These are phyloP conservation scores for Alternaria consortialis DNA, from an alignment of 2,329 filamentous ascomycete species.

Conservation along the genomic window DNA sequence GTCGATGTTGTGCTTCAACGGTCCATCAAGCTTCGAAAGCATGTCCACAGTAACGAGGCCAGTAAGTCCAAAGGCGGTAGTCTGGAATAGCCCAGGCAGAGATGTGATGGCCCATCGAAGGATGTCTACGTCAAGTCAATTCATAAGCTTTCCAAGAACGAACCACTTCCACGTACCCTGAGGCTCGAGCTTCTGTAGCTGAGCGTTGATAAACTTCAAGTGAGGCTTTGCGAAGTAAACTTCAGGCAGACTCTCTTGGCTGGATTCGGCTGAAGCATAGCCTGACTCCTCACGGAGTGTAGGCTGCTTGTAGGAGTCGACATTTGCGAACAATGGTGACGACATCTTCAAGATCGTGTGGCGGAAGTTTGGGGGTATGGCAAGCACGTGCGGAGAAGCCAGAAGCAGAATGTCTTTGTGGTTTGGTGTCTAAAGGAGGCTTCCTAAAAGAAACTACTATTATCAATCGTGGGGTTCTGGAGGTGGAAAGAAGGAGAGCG, in stretches of 20 bases:
- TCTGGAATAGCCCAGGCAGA: conserved; percentile 80
- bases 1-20: conserved; percentile 63
- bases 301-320: conserved; percentile 37
- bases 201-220: conserved; percentile 87
- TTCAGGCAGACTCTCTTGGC: conserved; percentile 71
- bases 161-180: conserved; percentile 62
- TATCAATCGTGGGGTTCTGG: conserved; percentile 32
- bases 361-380: conserved; percentile 6
- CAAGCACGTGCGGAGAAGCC: conserved; percentile 33
- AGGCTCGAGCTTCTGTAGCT: conserved; percentile 86
- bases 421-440: conserved; percentile 20
- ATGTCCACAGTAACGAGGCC: conserved; percentile 66
- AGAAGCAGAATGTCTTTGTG: conserved; percentile 17
- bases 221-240: conserved; percentile 88
- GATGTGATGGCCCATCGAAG: conserved; percentile 91
- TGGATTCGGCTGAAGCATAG: conserved; percentile 77
- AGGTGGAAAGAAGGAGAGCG: conserved; percentile 25
- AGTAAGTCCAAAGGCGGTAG: conserved; percentile 61
- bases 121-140: conserved; percentile 67
- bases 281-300: conserved; percentile 74
- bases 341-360: conserved; percentile 34
- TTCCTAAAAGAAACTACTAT: conserved; percentile 32
- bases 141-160: neutral
- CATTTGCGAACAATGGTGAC: conserved; percentile 36
- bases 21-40: conserved; percentile 76